phyloP scores from a whole-genome alignment of 2,329 filamentous ascomycete species.

The Sporothrix sp. region DNA sequence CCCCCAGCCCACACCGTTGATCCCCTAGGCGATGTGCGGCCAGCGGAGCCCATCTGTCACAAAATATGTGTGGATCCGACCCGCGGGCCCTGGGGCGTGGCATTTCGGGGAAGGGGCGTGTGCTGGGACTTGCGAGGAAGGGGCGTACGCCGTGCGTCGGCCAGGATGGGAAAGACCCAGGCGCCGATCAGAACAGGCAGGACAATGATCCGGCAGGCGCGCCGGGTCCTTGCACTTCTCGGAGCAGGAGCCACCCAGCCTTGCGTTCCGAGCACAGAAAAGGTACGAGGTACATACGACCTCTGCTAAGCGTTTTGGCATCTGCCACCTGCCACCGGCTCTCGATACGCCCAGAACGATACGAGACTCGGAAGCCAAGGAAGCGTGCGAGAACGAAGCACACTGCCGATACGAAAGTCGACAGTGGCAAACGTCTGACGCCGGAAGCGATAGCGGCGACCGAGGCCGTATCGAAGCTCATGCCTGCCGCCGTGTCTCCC shows the following conservation, averaged over 20 bases:
- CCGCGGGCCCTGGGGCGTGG: conserved; percentile 15
- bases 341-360: neutral
- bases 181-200: conserved; percentile 22
- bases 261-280: neutral
- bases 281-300: neutral
- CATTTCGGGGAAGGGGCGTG: conserved; percentile 12
- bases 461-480: no score
- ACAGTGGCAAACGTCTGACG: neutral
- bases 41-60: conserved; percentile 40
- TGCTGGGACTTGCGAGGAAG: neutral
- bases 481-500: no score
- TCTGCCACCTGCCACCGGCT: conserved; percentile 1
- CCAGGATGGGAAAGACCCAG: conserved; percentile 12
- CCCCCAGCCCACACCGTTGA: conserved; percentile 28
- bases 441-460: neutral
- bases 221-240: no score
- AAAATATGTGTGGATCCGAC: conserved; percentile 43
- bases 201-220: no score
- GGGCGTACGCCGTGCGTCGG: conserved; percentile 3
- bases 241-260: conserved; percentile 6
- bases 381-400: no score
- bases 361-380: no score
- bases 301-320: no score
- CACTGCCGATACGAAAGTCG: neutral
- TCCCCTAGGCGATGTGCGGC: conserved; percentile 35